A percentile compares a stretch with the other conserved stretches of the same genome.
Conservation (phyloP, 163 green algal genomes). For the Picocystis sp. region DNA sequence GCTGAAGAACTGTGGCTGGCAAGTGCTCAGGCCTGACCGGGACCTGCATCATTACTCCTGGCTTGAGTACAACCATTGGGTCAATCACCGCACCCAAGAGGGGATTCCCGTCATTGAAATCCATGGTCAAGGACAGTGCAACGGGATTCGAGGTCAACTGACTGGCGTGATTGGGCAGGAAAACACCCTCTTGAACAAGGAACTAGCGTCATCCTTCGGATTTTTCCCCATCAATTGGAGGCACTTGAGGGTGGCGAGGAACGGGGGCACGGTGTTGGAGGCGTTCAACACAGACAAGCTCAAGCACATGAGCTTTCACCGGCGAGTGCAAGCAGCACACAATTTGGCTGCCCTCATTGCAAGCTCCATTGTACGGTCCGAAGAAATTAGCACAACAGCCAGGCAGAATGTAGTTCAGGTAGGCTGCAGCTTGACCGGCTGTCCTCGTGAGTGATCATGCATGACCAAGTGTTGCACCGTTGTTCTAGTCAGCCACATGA, state of each 20-base stretch:
- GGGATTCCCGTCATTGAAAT: conserved; percentile 3
- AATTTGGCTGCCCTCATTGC: no score
- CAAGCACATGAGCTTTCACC: neutral
- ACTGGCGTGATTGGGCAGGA: neutral
- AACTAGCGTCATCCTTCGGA: conserved; percentile 2
- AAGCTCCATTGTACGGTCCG: no score
- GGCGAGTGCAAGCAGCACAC: no score
- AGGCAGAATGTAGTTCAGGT: no score
- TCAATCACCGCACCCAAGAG: neutral
- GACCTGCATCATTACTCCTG: neutral
- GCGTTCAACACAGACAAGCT: conserved; percentile 5
- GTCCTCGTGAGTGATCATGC: no score
- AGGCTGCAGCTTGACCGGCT: no score
- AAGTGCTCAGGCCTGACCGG: neutral
- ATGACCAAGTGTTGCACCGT: no score
- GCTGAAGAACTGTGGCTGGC: conserved; percentile 1
- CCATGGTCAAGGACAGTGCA: neutral
- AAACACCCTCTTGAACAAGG: neutral
- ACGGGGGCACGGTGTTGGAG: conserved; percentile 2
- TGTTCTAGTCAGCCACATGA: no score
- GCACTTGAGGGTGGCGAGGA: neutral
- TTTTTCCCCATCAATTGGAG: conserved; percentile 6
- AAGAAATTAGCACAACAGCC: no score
- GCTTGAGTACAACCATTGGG: conserved; percentile 3
- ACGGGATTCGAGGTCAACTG: neutral